Percentiles rank a stretch among this genome's conserved stretches.
These are phyloP conservation scores for Aureobasidium sp. DNA, from an alignment of 2,329 filamentous ascomycete genomes.

Conservation along the genomic window DNA sequence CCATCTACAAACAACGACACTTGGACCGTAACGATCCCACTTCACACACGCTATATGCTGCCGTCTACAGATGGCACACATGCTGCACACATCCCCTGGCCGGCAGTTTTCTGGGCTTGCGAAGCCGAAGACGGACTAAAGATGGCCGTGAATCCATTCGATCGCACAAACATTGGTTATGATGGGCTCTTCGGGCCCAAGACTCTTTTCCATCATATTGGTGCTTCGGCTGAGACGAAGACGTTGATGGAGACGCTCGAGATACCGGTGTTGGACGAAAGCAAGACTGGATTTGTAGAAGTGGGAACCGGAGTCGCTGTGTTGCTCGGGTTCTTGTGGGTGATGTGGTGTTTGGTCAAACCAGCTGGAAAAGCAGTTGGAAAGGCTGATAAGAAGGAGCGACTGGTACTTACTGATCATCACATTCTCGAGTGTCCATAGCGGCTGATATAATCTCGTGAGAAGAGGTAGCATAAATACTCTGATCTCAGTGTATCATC, in stretches of 20 bases:
- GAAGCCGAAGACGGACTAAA: conserved; percentile 57
- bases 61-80: conserved; percentile 37
- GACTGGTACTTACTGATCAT: background rate
- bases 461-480: background rate
- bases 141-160: conserved; percentile 75
- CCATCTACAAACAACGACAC: conserved; percentile 16
- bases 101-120: conserved; percentile 87
- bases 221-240: conserved; percentile 23
- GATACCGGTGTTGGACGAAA: conserved; percentile 38
- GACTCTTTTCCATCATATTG: conserved; percentile 74
- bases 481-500: background rate
- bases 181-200: conserved; percentile 69
- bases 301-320: conserved; percentile 38
- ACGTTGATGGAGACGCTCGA: conserved; percentile 24
- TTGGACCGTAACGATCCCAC: conserved; percentile 66
- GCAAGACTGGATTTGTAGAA: conserved; percentile 33
- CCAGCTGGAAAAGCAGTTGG: background rate
- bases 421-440: background rate
- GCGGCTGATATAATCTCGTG: background rate
- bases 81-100: conserved; percentile 62
- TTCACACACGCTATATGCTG: conserved; percentile 77
- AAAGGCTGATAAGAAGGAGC: background rate
- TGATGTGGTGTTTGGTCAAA: conserved; percentile 29
- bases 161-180: conserved; percentile 76
- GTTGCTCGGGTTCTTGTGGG: conserved; percentile 37